Percentiles rank a stretch among this genome's conserved stretches.
Evolutionary conservation across 1,139 yeast genomes (phyloP).

Genomic region (Diutina pseudorugosa): DNA sequence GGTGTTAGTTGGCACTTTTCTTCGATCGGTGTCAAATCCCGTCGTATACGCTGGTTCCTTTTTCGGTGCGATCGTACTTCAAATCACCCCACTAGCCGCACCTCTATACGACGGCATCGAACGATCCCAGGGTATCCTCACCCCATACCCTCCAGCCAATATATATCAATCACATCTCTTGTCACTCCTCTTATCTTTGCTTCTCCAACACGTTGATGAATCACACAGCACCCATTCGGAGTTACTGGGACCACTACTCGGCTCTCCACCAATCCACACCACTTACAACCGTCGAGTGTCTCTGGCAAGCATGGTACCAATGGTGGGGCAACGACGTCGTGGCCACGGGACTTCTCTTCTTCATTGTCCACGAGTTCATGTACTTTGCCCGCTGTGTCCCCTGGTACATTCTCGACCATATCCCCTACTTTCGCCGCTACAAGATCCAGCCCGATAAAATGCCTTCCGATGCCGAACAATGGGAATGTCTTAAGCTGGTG

Average conservation of each 20-base stretch:
- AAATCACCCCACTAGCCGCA: neutral
- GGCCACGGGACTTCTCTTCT: conserved; percentile 75
- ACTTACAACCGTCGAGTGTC: conserved; percentile 35
- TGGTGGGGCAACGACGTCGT: conserved; percentile 64
- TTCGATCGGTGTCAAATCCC: too few relatives aligned
- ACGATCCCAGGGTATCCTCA: neutral
- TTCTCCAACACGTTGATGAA: too few relatives aligned
- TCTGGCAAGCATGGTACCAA: conserved; percentile 74
- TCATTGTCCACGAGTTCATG: conserved; percentile 63
- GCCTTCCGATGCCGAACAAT: conserved; percentile 71
- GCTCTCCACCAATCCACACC: neutral
- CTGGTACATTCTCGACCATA: conserved; percentile 68
- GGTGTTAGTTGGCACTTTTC: too few relatives aligned
- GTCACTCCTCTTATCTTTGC: too few relatives aligned
- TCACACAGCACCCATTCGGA: neutral
- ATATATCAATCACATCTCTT: too few relatives aligned
- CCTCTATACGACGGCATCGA: neutral
- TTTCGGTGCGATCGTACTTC: too few relatives aligned
- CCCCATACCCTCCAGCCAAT: too few relatives aligned
- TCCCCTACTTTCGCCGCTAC: conserved; percentile 64
- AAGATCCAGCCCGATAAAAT: conserved; percentile 74
- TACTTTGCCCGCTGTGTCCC: conserved; percentile 81
- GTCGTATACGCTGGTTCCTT: too few relatives aligned
- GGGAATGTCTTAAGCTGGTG: conserved; percentile 84
- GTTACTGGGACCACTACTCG: neutral